phyloP scores from a whole-genome alignment of 1,139 yeast genomes.

The Groenewaldozyma sp. region DNA sequence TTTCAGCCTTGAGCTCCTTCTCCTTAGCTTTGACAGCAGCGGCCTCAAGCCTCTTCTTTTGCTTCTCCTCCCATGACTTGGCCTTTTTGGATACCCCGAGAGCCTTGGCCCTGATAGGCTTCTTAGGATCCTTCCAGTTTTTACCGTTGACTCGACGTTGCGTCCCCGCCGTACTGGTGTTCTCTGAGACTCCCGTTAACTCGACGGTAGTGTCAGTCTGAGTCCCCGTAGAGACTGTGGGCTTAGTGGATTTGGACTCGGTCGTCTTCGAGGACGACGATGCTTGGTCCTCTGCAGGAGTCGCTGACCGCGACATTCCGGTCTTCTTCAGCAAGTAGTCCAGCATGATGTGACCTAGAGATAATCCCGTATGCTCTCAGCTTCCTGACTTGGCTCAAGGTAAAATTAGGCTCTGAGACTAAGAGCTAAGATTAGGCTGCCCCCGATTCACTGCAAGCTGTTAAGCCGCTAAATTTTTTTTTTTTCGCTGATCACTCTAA shows the following conservation, averaged over 20 bases:
- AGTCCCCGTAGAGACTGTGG: conserved; percentile 1
- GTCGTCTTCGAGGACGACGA: neutral
- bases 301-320: no score
- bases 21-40: conserved; percentile 26
- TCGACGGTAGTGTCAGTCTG: neutral
- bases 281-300: no score
- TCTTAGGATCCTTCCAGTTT: conserved; percentile 31
- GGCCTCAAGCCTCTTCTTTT: neutral
- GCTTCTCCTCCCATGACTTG: conserved; percentile 29
- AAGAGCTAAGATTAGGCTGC: no score
- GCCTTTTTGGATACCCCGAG: conserved; percentile 18
- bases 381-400: no score
- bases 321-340: neutral
- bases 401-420: no score
- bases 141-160: conserved; percentile 21
- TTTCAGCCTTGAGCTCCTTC: conserved; percentile 31
- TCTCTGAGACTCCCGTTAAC: neutral
- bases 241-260: neutral
- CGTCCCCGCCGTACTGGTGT: neutral
- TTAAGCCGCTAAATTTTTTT: no score
- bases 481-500: no score
- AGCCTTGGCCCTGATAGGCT: conserved; percentile 24
- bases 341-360: no score
- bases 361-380: no score
- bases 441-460: no score